Percentiles rank a stretch among this genome's conserved stretches.
Evolutionary conservation across 2,329 filamentous ascomycete genomes (phyloP).

Genomic region (Fusarium globosum): DNA sequence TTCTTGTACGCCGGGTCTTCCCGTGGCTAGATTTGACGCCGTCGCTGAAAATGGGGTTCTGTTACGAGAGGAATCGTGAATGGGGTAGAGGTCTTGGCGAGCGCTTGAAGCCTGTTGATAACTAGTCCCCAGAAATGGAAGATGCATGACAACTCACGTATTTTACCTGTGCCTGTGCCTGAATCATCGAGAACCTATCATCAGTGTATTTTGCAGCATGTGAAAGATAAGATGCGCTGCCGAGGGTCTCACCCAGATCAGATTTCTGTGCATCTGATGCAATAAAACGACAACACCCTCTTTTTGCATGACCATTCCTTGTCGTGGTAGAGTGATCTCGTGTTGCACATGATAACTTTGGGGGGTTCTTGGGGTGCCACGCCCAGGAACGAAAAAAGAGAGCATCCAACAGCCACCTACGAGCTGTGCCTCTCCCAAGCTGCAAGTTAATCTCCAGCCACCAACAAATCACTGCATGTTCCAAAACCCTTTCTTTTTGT

Average conservation of each 20-base stretch:
- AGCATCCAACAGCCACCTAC: slow-evolving; percentile 2
- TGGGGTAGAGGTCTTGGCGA: slow-evolving; percentile 14
- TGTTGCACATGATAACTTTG: slow-evolving; percentile 20
- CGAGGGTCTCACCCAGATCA: slow-evolving; percentile 15
- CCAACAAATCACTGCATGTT: not conserved
- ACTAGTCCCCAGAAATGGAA: not conserved
- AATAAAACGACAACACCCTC: slow-evolving; percentile 3
- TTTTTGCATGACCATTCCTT: slow-evolving; percentile 16
- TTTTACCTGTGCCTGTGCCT: not conserved
- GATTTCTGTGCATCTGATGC: slow-evolving; percentile 8
- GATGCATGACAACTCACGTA: slow-evolving; percentile 1
- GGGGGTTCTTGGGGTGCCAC: slow-evolving; percentile 18
- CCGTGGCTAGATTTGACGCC: slow-evolving; percentile 7
- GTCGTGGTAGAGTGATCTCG: slow-evolving; percentile 15
- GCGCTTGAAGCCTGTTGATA: not conserved
- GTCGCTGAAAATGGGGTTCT: not conserved
- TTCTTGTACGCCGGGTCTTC: slow-evolving; percentile 18
- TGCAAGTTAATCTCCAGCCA: slow-evolving; percentile 24
- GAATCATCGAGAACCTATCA: not conserved
- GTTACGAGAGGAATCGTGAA: not conserved
- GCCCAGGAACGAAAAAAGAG: slow-evolving; percentile 23
- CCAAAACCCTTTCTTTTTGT: slow-evolving; percentile 14
- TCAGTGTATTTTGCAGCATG: slow-evolving; percentile 3
- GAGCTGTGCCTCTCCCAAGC: slow-evolving; percentile 7
- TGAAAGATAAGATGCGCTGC: slow-evolving; percentile 19